Conservation (phyloP, 2,329 filamentous ascomycete species). For the Epichloe bromicola region DNA sequence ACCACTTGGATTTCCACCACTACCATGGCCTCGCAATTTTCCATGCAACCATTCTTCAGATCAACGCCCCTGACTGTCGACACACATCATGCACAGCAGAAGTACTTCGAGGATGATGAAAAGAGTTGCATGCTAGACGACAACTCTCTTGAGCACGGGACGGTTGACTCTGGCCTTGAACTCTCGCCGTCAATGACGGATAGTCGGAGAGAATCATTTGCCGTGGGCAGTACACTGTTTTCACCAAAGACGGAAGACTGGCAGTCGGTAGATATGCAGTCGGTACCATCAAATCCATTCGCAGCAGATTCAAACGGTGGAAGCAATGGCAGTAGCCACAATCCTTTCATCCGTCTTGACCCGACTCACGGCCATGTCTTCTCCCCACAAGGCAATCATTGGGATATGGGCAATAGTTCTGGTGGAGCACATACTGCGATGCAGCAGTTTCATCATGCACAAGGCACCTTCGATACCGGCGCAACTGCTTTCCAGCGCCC, state of each 20-base stretch:
- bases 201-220: conserved; percentile 52
- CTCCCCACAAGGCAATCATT: conserved; percentile 31
- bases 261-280: conserved; percentile 53
- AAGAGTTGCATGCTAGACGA: conserved; percentile 44
- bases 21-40: conserved; percentile 38
- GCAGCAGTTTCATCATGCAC: conserved; percentile 47
- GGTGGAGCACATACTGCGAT: conserved; percentile 63
- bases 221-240: conserved; percentile 42
- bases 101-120: conserved; percentile 49
- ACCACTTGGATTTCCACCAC: conserved; percentile 3
- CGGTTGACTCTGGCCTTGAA: conserved; percentile 47
- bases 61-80: conserved; percentile 38
- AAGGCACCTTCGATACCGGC: conserved; percentile 41
- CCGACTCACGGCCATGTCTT: conserved; percentile 32
- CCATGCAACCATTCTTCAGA: conserved; percentile 39
- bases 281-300: conserved; percentile 49
- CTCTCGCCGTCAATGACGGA: conserved; percentile 50
- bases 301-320: conserved; percentile 37
- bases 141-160: conserved; percentile 44
- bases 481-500: conserved; percentile 40
- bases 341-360: conserved; percentile 55
- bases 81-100: conserved; percentile 35
- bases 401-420: conserved; percentile 54
- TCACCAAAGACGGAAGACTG: conserved; percentile 53
- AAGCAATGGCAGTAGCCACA: conserved; percentile 41